Evolutionary conservation across 176 grass and related monocot genomes (phyloP), one percentile per base, ranked within the genome.

Genomic region (Oryza meyeriana): DNA sequence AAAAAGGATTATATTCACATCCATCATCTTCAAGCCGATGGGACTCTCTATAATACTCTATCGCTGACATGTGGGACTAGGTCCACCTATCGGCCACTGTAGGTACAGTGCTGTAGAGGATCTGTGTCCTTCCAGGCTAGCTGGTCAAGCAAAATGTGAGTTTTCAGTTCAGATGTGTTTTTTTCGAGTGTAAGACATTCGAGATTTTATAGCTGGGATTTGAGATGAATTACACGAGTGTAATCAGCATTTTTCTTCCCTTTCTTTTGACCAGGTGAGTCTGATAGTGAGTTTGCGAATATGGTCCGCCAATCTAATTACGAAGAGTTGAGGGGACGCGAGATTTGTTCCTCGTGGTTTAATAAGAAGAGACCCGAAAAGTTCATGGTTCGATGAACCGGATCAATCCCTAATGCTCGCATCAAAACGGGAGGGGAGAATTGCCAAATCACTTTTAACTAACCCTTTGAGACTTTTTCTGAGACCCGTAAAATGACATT

Each of bases 381-480:
- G 9, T 35, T 55, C 14, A 55, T 8, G 34, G 39, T 87, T 29
- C 65, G 45, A 4, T 71, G 72, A 26, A 62, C 52, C 66, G 27
- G 79, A 77, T 83, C 45, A 32, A 77, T 79, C 71, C 44, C 34
- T 69, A 28, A 77, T 55, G 64, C 41, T 57, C 34, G 33, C 38
- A 66, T 72, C 31, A 32, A 84, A 74, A 59, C 14, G 1, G 29
- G 8, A 30, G 10, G 6, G 71, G 14, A 10, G 72, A 57, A 26
- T 33, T 14, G 38, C 31, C 12, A 22, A 14, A 61, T 52, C 61
- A 9, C 59, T 67, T 67, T 79, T 41, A 12, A 10, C 20, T 3
- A 38, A 24, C 61, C 66, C 72, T 84, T 47, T 12, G 61, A 22
- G 50, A 52, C 72, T 41, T 34, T 34, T 10, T 13, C 17, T 34